Evolutionary conservation across 192 early-diverging fungal genomes (phyloP), one percentile per base, ranked within the genome.

Genomic region (Spizellomyces sp.): DNA sequence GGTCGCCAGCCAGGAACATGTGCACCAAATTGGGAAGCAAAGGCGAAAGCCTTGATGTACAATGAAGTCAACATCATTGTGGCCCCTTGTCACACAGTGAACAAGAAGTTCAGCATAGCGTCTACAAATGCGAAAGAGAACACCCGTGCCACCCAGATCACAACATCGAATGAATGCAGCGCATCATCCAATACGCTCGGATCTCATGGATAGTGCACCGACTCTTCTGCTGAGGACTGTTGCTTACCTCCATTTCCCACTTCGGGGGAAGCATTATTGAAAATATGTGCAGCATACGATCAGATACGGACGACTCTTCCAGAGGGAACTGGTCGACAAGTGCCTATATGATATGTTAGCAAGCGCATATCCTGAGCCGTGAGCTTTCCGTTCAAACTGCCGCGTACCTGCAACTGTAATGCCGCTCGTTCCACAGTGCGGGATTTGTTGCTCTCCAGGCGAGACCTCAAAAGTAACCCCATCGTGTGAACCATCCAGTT

Each of bases 401-500:
- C 27, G 27, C 27, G 27, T 36, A 36, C 27, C 46, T 99, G 96
- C 27, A 99, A 79, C 78, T 99, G 98, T 62, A 99, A 79, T 1
- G 84, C 88, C 8, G 93, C 83, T 47, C 98, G 91, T 77, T 98
- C 94, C 0, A 93, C 92, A 0, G 95, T 99, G 46, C 96, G 86
- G 15, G 90, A 85, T 67, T 93, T 92, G 45, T 87, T 73, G 19
- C 90, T 73, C 79, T 99, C 98, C 45, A 99, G 87, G 42, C 96
- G 92, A 12, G 94, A 93, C 8, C 96, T 88, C 54, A 96, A 78
- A 55, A 99, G 78, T 21, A 99, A 80, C 8, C 85, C 96, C 94
- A 97, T 96, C 36, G 98, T 96, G 82, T 97, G 90, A 14, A 99
- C 93, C 77, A 93, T 94, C 96, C 96, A 99, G 82, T 99, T 99